Conservation (phyloP, 2,329 filamentous ascomycete species). For the Aspergillus chevalieri region DNA sequence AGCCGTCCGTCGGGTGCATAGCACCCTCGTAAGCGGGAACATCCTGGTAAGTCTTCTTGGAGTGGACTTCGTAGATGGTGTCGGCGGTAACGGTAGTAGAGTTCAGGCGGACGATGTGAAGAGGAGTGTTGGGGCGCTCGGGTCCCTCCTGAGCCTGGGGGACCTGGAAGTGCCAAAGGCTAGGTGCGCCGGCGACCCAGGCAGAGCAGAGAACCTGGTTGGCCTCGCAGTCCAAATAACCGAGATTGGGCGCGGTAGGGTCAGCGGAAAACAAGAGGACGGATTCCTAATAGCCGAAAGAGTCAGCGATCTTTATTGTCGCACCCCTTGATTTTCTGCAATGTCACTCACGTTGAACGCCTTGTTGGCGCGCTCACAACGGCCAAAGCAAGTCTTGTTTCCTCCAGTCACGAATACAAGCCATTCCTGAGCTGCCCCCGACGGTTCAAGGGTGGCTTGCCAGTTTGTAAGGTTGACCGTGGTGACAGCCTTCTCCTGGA, state of each 20-base stretch:
- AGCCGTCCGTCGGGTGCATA: constrained; percentile 57
- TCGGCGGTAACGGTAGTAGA: constrained; percentile 51
- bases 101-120: constrained; percentile 53
- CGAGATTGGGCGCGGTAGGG: constrained; percentile 52
- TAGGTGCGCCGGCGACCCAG: constrained; percentile 53
- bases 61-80: constrained; percentile 52
- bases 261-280: constrained; percentile 48
- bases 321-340: neutral
- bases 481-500: constrained; percentile 47
- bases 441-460: constrained; percentile 45
- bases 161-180: constrained; percentile 53
- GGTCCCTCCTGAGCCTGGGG: constrained; percentile 49
- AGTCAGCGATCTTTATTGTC: neutral
- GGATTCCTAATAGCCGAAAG: constrained; percentile 40
- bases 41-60: constrained; percentile 52
- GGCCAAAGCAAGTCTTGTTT: constrained; percentile 59
- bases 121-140: constrained; percentile 47
- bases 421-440: constrained; percentile 47
- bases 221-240: constrained; percentile 53
- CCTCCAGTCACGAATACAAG: constrained; percentile 57
- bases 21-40: constrained; percentile 49
- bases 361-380: constrained; percentile 50
- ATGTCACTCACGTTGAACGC: constrained; percentile 42
- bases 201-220: constrained; percentile 55
- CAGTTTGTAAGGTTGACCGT: constrained; percentile 53